Evolutionary conservation across 176 grass and related monocot species (phyloP).

Genomic region (Aegilops speltoides): DNA sequence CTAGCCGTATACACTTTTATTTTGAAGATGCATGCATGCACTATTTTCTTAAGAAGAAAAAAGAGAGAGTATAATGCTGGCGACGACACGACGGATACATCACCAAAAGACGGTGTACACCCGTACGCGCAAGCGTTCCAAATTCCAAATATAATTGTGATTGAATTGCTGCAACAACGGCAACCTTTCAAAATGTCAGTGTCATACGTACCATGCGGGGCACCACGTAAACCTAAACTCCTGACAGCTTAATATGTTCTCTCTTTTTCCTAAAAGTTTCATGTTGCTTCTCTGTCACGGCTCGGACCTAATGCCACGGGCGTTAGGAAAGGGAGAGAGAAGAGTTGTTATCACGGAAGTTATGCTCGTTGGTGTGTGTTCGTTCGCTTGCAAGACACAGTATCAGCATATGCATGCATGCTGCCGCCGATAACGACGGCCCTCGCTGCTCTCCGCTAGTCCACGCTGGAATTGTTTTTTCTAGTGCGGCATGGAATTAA

Average conservation of each 20-base stretch:
- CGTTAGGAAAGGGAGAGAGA: neutral
- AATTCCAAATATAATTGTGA: too few species aligned
- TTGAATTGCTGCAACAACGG: too few species aligned
- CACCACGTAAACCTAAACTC: neutral
- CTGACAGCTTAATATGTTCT: neutral
- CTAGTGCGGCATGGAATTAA: neutral
- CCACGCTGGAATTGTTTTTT: neutral
- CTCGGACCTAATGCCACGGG: neutral
- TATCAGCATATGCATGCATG: neutral
- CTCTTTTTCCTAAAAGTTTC: neutral
- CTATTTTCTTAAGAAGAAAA: too few species aligned
- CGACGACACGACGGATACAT: too few species aligned
- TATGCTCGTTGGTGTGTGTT: neutral
- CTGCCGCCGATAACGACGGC: slow-evolving; percentile 11
- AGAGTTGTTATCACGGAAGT: slow-evolving; percentile 1
- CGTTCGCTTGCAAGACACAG: slow-evolving; percentile 40
- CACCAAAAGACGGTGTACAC: too few species aligned
- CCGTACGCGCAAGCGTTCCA: too few species aligned
- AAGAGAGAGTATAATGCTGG: too few species aligned
- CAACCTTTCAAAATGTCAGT: too few species aligned
- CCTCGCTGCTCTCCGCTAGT: neutral
- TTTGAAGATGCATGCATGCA: too few species aligned
- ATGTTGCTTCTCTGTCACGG: slow-evolving; percentile 13
- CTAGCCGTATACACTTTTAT: too few species aligned
- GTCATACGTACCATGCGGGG: too few species aligned